Conservation (phyloP, 306 rosid genomes). For the Canavalia gladiata region DNA sequence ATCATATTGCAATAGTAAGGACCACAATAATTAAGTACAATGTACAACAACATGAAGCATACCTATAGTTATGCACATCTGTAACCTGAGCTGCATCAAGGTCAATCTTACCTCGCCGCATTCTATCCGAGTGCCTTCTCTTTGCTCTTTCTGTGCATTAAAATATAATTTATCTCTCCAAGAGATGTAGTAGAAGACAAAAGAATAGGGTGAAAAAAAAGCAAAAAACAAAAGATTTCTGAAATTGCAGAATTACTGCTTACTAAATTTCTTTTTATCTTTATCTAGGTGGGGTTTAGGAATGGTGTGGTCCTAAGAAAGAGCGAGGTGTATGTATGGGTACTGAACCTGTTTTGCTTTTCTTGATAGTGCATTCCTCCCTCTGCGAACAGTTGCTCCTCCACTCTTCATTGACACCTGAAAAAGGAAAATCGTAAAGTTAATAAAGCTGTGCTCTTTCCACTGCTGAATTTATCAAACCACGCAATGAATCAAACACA, state of each 20-base stretch:
- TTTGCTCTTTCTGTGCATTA: conserved; percentile 71
- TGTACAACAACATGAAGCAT: conserved; percentile 41
- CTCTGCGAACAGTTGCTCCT: conserved; percentile 77
- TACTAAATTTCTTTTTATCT: conserved; percentile 43
- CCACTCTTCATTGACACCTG: conserved; percentile 96
- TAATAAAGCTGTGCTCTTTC: conserved; percentile 76
- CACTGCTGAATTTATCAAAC: conserved; percentile 59
- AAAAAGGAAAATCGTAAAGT: conserved; percentile 69
- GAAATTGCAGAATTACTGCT: conserved; percentile 48
- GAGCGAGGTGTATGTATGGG: conserved; percentile 57
- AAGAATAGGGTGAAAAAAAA: background rate
- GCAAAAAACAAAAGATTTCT: conserved; percentile 33
- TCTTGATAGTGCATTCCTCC: conserved; percentile 86
- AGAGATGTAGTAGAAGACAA: conserved; percentile 36
- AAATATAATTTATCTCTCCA: conserved; percentile 39
- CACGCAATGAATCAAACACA: conserved; percentile 51
- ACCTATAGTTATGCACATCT: conserved; percentile 85
- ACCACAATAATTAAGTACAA: conserved; percentile 27
- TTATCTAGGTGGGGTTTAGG: conserved; percentile 54
- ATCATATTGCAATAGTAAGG: conserved; percentile 11
- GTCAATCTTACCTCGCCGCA: conserved; percentile 75
- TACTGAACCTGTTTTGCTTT: conserved; percentile 91
- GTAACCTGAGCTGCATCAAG: conserved; percentile 70
- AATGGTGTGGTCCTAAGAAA: conserved; percentile 77
- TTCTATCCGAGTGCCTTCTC: conserved; percentile 74